Evolutionary conservation across 768 basidiomycete genomes (phyloP), one percentile per base, ranked within the genome.

Genomic region (Podaxis pistillaris): DNA sequence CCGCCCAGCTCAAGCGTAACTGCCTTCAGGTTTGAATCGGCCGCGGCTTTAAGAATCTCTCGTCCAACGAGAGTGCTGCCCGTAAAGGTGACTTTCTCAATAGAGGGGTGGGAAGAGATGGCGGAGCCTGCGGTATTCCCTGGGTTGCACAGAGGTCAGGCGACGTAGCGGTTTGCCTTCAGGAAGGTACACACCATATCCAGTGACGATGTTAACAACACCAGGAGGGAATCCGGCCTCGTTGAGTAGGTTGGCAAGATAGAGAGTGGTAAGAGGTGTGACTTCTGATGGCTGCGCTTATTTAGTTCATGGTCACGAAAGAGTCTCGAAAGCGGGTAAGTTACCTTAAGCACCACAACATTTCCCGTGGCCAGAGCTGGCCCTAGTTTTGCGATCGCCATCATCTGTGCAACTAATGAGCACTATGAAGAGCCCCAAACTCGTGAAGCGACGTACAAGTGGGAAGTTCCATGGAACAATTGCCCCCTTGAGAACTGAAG

Each of bases 331-430:
- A 24, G 11, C n/a, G n/a, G 56, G 33, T 22, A 22, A 52, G 15
- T 0, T 50, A 72, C 77, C 71, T 93, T 93, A 69, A 93, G 73
- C 47, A 94, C 77, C 62, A 93, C 74, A 0, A 82, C 78, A 72
- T 91, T 91, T 59, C 92, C 93, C 1, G 86, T 85, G 2, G 91
- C 91, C 49, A 94, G 79, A 1, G 91, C 91, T 2, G 92, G 90
- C 0, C 76, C 90, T 59, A 90, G 67, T 72, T 92, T 92, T 86
- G 87, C 87, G 4, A 80, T 67, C 57, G 84, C 71, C 86, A 90
- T 89, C 40, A 47, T 55, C 71, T 70, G 24, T 6, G 6, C 5
- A 26, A 13, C 2, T 22, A 22, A 13, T 50, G 47, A 26, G 22
- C 12, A 12, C n/a, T 11, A 24, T 17, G 1, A 50, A 0, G 13